Percentiles rank a stretch among this genome's conserved stretches.
These are phyloP conservation scores for Populus hybrid DNA, from an alignment of 441 rosid genomes.

Conservation along the genomic window DNA sequence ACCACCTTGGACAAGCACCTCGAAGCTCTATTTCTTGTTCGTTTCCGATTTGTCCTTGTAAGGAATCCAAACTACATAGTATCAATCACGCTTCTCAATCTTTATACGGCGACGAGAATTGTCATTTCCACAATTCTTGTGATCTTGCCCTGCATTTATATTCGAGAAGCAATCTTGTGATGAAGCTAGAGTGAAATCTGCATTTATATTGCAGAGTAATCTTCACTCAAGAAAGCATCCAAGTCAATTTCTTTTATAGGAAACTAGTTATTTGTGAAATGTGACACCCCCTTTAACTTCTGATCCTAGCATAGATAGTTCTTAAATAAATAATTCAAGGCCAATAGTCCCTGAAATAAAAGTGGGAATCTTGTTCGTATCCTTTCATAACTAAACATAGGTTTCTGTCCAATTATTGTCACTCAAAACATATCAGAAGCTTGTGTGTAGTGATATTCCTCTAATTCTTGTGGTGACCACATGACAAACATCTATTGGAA, in stretches of 20 bases:
- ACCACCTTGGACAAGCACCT: constrained; percentile 86
- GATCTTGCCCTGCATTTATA: too few relatives aligned
- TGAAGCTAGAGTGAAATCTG: not conserved
- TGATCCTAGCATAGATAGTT: not conserved
- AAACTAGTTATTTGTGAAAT: not conserved
- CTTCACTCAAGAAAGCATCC: not conserved
- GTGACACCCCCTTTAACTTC: not conserved
- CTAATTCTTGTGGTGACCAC: not conserved
- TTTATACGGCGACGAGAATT: not conserved
- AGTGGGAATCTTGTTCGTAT: not conserved
- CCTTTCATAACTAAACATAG: not conserved
- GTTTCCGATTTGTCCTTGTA: constrained; percentile 62
- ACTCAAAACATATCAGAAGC: not conserved
- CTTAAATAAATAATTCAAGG: not conserved
- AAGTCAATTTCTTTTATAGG: not conserved
- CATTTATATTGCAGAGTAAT: not conserved
- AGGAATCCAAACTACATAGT: not conserved
- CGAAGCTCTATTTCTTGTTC: constrained; percentile 93
- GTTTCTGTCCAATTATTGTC: not conserved
- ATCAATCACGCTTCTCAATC: not conserved
- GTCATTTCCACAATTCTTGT: not conserved
- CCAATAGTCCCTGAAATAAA: not conserved
- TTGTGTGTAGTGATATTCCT: not conserved
- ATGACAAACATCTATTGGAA: not conserved
- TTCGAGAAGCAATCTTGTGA: not conserved